Evolutionary conservation across 169 alveolate genomes (phyloP), one percentile per base, ranked within the genome.

Genomic region (Cryptosporidium parvum): DNA sequence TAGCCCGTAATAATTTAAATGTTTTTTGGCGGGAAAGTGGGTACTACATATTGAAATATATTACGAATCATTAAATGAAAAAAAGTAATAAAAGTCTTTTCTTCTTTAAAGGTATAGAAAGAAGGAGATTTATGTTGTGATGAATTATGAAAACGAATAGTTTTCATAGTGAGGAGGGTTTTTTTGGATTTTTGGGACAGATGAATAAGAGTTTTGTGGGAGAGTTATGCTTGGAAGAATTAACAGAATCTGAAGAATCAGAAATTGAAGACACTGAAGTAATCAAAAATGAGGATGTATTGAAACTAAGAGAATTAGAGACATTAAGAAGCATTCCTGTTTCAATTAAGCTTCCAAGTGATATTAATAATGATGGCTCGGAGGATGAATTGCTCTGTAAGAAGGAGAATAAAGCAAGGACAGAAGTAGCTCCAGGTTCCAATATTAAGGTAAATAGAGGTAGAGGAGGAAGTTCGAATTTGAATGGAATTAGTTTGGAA

Each of bases 1-100:
- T 4, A 31, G 10, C 3, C 14, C 14, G 71, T 14, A n/a, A 26
- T 26, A 31, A 35, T 65, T 48, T 2, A 48, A 48, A 65, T 7
- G 14, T n/a, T 10, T 62, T 23, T 65, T 65, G 72, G 72, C 72
- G 72, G 72, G 44, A 65, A 65, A 65, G 72, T 65, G 72, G 72
- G 72, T 56, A 56, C 37, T 21, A 0, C 21, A 14, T 42, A 8
- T 0, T 6, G 45, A 45, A 48, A 48, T 48, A 48, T 14, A 48
- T 48, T 10, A 10, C 0, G n/a, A 56, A n/a, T 56, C 1, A 21
- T 6, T 23, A 5, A 56, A 56, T 16, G 35, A 26, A 0, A 56
- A 56, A n/a, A 56, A 56, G 37, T 21, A 48, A 48, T 48, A 48
- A 14, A 48, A 48, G 23, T 14, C 21, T 48, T 48, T 42, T 48